Base-by-base conservation (phyloP, 2,329 filamentous ascomycete genomes). In the Cladosporium sp. region DNA sequence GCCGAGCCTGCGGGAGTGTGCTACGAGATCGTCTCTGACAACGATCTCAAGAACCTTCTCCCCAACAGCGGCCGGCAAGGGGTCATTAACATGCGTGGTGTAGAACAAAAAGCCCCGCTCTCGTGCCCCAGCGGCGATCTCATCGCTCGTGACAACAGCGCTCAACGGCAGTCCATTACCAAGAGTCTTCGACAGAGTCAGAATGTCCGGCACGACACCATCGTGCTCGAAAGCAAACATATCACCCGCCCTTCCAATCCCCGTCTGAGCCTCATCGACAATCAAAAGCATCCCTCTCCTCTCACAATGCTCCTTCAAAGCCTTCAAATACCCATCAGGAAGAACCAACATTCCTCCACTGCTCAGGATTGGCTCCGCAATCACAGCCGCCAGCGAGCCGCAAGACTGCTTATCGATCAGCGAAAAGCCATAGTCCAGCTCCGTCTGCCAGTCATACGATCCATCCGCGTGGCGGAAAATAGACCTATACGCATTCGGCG, bases 361-460 rank as follows among this genome's bases (percentile, higher is more conserved):
- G 0, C 73, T 77, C 0, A 81, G 70, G 30, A 85, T 83, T 1
- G 78, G 79, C 59, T 85, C 82, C 43, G 85, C 64, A 49, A 86
- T 80, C 27, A 82, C 76, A 0, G 83, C 83, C 1, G 83, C 82
- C 0, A 86, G 71, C 0, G 80, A 84, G 0, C 82, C 83, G 50
- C 74, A 77, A 1, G 75, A 80, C 49, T 80, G 76, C 39, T 74
- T 70, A 54, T 86, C 82, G 17, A 86, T 70, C 65, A 85, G 69
- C 15, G 70, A 69, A 73, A 80, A 86, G 4, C 80, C 81, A 57
- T 79, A 85, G 9, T 82, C 74, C 12, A 86, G 67, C 61, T 86
- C 83, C 0, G 79, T 76, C 56, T 82, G 71, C 83, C 83, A 86
- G 61, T 86, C 82, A 55, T 86, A 80, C 0, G 73, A 74, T 1